Base-by-base conservation (phyloP, 2,329 filamentous ascomycete species). In the Penicillium sp. region DNA sequence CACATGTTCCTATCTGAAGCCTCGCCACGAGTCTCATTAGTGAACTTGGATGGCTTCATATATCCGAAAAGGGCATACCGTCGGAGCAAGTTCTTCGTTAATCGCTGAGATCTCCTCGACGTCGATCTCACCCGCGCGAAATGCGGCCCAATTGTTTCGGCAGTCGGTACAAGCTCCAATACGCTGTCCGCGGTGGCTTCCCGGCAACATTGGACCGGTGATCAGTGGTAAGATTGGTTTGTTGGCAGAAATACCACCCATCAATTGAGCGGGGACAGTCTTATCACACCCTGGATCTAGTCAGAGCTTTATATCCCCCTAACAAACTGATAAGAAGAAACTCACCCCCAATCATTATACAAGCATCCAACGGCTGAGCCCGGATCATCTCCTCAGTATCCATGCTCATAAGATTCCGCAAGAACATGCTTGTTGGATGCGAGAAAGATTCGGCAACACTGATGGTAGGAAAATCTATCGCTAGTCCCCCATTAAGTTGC, bases 321-420 rank as follows among this genome's bases (percentile, higher is more conserved):
- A 23, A 36, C 7, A 14, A 13, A 19, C 11, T 29, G 27, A 5
- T 5, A 23, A 23, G 23, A 23, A 23, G 16, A 19, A 3, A 70
- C 73, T 57, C 53, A 84, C 84, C 86, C 44, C 87, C 87, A 61
- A 90, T 85, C 59, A 87, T 76, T 13, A 88, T 79, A 9, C 84
- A 83, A 0, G 84, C 83, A 70, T 91, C 87, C 14, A 87, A 78
- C 0, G 87, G 87, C 69, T 90, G 87, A 0, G 86, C 87, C 40
- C 77, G 76, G 49, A 90, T 84, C 87, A 90, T 90, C 74, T 90
- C 87, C 68, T 90, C 88, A 0, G 88, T 90, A 65, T 90, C 88
- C 85, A 90, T 89, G 60, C 84, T 86, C 87, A 91, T 90, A 53
- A 90, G 65, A 60, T 90, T 90, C 30, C 88, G 73, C 44, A 90